phyloP scores from a whole-genome alignment of 164 flowering plant species.

The Kingdonia uniflora region DNA sequence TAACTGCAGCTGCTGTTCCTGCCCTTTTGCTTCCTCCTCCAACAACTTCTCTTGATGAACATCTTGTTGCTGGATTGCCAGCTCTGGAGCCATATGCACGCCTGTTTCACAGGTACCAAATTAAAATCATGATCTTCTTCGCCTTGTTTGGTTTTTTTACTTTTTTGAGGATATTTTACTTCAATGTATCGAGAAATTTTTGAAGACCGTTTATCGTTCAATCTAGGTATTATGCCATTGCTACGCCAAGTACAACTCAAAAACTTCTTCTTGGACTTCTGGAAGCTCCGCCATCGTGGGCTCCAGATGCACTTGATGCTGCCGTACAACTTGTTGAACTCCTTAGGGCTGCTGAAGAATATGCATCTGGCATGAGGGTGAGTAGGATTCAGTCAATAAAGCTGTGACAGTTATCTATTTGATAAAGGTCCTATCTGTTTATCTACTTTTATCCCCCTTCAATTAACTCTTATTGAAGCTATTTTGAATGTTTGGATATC shows the following conservation, averaged over 20 bases:
- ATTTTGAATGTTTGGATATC: too few relatives aligned
- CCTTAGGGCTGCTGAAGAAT: slow-evolving; percentile 94
- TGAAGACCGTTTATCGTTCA: slow-evolving; percentile 7
- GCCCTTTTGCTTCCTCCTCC: slow-evolving; percentile 98
- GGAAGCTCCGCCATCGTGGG: slow-evolving; percentile 99
- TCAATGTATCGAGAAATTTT: background rate
- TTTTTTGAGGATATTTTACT: background rate
- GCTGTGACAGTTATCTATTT: too few relatives aligned
- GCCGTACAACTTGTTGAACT: slow-evolving; percentile 98
- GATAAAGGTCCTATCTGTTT: too few relatives aligned
- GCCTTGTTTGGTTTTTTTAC: too few relatives aligned
- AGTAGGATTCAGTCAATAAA: slow-evolving; percentile 11
- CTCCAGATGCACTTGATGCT: slow-evolving; percentile 99
- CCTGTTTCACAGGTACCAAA: slow-evolving; percentile 71
- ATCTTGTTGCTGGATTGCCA: slow-evolving; percentile 93
- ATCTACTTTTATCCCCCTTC: too few relatives aligned
- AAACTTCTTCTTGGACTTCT: slow-evolving; percentile 89
- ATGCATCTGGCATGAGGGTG: slow-evolving; percentile 91
- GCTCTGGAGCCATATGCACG: slow-evolving; percentile 98
- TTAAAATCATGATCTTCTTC: too few relatives aligned
- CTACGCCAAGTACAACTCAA: slow-evolving; percentile 98
- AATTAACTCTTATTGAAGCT: too few relatives aligned
- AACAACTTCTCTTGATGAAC: slow-evolving; percentile 87
- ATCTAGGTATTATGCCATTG: slow-evolving; percentile 81
- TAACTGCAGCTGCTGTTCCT: slow-evolving; percentile 93